These are phyloP conservation scores for Breviolum minutum DNA, from an alignment of 73 alveolate species.

Conservation along the genomic window DNA sequence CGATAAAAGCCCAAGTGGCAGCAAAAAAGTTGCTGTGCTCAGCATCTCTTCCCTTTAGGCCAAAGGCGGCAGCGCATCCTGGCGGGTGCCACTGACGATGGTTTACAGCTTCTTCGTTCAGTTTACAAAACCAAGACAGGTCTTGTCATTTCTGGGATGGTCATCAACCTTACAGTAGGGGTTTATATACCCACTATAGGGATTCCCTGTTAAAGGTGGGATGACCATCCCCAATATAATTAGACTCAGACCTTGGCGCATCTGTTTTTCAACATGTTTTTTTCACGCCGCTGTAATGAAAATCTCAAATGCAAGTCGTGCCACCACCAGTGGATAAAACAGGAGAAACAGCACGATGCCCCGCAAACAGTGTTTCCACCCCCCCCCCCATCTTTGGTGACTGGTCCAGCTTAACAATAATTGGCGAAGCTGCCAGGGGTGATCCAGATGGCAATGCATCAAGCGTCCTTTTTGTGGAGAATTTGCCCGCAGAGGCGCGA, in stretches of 20 bases:
- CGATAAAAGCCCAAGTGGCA: too few relatives aligned
- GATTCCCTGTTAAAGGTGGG: too few relatives aligned
- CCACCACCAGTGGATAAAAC: neutral
- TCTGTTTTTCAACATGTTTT: too few relatives aligned
- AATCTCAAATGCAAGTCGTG: neutral
- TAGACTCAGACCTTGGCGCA: too few relatives aligned
- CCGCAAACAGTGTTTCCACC: neutral
- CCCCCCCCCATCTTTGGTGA: neutral
- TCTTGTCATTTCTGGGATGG: too few relatives aligned
- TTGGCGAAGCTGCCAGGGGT: neutral
- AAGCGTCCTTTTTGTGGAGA: constrained; percentile 92
- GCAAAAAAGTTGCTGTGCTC: too few relatives aligned
- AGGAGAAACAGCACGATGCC: neutral
- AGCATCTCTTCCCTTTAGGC: too few relatives aligned
- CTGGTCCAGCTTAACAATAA: neutral
- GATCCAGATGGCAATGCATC: constrained; percentile 69
- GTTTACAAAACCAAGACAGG: too few relatives aligned
- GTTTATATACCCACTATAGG: too few relatives aligned
- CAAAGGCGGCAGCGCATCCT: constrained; percentile 82
- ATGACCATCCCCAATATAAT: too few relatives aligned
- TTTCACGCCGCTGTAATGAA: neutral
- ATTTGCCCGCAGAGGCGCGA: constrained; percentile 83
- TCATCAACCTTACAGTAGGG: too few relatives aligned
- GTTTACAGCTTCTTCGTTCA: too few relatives aligned
- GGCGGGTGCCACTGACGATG: constrained; percentile 28